Evolutionary conservation across 495 filamentous ascomycete genomes (phyloP).

Genomic region (Penicillium simplicissimum): DNA sequence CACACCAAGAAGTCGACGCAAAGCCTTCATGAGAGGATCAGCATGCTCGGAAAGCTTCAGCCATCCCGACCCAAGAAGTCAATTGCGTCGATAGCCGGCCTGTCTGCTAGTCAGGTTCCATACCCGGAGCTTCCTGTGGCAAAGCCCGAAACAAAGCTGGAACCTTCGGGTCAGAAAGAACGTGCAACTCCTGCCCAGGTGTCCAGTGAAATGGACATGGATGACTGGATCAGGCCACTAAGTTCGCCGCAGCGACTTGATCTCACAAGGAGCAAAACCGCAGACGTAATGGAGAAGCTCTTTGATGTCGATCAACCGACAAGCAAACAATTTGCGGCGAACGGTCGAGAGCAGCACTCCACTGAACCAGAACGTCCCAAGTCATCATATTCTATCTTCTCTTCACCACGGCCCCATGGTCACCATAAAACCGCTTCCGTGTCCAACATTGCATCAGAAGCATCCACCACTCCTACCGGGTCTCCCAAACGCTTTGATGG

Average conservation of each 20-base stretch:
- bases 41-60: constrained; percentile 83
- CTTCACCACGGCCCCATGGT: constrained; percentile 47
- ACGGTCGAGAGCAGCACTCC: constrained; percentile 15
- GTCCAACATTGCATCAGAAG: constrained; percentile 53
- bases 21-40: constrained; percentile 87
- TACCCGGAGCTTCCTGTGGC: constrained; percentile 58
- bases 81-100: constrained; percentile 52
- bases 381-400: constrained; percentile 51
- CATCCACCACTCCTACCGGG: constrained; percentile 66
- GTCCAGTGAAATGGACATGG: constrained; percentile 58
- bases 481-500: constrained; percentile 76
- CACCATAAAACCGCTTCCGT: constrained; percentile 65
- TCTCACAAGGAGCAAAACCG: constrained; percentile 56
- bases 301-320: constrained; percentile 14
- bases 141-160: constrained; percentile 39
- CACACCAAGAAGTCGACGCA: constrained; percentile 93
- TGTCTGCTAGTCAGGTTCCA: constrained; percentile 39
- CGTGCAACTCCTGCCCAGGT: constrained; percentile 27
- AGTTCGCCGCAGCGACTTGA: constrained; percentile 45
- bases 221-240: constrained; percentile 82
- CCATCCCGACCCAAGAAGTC: constrained; percentile 70
- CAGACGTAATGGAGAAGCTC: constrained; percentile 61
- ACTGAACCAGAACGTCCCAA: constrained; percentile 33
- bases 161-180: constrained; percentile 29
- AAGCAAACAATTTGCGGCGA: constrained; percentile 13